Evolutionary conservation across 495 filamentous ascomycete species (phyloP), one percentile per base, ranked within the genome.

Genomic region (Penicillium arizonense): DNA sequence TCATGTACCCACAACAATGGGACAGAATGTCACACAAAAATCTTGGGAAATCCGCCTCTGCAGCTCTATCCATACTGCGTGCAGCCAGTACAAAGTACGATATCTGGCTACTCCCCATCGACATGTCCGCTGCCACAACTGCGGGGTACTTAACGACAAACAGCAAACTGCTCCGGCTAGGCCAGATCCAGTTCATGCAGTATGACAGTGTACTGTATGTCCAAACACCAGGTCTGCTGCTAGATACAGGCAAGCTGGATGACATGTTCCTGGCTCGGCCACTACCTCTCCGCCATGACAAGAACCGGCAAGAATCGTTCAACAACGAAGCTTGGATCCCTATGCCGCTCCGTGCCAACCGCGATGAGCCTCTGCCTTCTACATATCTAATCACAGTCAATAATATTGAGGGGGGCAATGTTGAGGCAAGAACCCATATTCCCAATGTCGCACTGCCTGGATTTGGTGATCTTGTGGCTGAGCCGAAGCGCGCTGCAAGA

Each of bases 1-100:
- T 77, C 44, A 75, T 77, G 73, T 77, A 77, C 56, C 74, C 74
- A 18, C 59, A 66, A 44, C 68, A 75, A 59, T 77, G 74, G 74
- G 74, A 77, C 41, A 34, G 59, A 28, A 65, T 65, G 57, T 58
- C 59, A 3, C 37, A 57, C 5, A 56, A 52, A 20, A 50, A 57
- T 13, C 53, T 72, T 8, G 57, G 70, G 1, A 55, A 62, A 20
- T 48, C 64, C 0, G 62, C 71, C 36, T 57, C 65, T 6, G 51
- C 47, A 13, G 73, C 73, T 0, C 57, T 77, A 4, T 66, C 70
- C 6, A 58, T 71, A 21, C 55, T 77, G 16, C 70, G 67, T 33
- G 53, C 60, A 20, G 73, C 74, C 5, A 72, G 68, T 42, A 62
- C 64, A 32, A 70, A 75, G 50, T 75, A 77, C 47, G 67, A 56